Percentiles rank a stretch among this genome's conserved stretches.
Conservation (phyloP, 2,329 filamentous ascomycete genomes). For the Stromatinia cepivora region DNA sequence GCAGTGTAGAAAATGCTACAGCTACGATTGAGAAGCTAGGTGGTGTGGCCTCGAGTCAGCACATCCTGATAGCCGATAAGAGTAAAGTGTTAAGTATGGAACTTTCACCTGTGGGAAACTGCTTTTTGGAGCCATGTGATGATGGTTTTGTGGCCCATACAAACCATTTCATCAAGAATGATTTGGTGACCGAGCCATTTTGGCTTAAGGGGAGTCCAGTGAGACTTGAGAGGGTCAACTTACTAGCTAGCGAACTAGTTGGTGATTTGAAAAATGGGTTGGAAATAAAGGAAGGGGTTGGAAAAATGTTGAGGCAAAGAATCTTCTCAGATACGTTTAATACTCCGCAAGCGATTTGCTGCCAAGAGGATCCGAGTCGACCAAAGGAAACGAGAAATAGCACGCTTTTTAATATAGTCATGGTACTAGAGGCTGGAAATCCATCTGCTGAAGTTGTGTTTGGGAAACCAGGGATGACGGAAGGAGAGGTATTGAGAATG, state of each 20-base stretch:
- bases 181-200: slow-evolving; percentile 39
- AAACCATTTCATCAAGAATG: slow-evolving; percentile 40
- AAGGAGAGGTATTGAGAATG: slow-evolving; percentile 1
- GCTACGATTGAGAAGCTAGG: slow-evolving; percentile 47
- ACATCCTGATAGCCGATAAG: slow-evolving; percentile 55
- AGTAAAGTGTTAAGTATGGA: slow-evolving; percentile 46
- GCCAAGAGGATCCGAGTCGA: slow-evolving; percentile 37
- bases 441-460: slow-evolving; percentile 7
- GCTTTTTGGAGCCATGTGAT: slow-evolving; percentile 30
- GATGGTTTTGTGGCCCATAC: slow-evolving; percentile 37
- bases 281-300: neutral
- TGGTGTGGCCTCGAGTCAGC: slow-evolving; percentile 54
- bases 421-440: neutral
- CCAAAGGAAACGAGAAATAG: slow-evolving; percentile 39
- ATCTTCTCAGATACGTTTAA: slow-evolving; percentile 44
- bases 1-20: slow-evolving; percentile 48
- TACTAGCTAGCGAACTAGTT: slow-evolving; percentile 30
- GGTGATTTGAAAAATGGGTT: neutral
- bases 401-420: slow-evolving; percentile 41
- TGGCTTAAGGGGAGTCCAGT: slow-evolving; percentile 42
- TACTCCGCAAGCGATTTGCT: slow-evolving; percentile 43
- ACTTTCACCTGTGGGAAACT: slow-evolving; percentile 42
- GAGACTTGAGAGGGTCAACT: slow-evolving; percentile 36
- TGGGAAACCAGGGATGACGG: neutral
- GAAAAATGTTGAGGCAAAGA: slow-evolving; percentile 35